Conservation (phyloP, 257 asterid species). For the Plectranthus barbatus region DNA sequence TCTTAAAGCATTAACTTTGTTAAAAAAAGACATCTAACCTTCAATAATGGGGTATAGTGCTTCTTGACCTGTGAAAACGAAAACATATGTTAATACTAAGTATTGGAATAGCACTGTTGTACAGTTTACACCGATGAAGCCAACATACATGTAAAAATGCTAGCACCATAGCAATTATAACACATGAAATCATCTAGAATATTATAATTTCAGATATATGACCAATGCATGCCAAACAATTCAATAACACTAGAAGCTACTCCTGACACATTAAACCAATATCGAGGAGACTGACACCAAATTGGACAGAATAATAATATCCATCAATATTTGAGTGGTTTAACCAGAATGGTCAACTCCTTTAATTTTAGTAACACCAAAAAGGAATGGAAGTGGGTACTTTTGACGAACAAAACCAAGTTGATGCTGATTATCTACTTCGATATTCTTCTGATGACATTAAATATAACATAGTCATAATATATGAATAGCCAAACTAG, state of each 20-base stretch:
- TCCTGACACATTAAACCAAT: neutral
- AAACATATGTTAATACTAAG: conserved; percentile 6
- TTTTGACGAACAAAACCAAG: neutral
- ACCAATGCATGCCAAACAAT: neutral
- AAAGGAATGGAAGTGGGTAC: neutral
- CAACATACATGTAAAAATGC: neutral
- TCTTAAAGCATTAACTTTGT: neutral
- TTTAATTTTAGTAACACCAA: conserved; percentile 3
- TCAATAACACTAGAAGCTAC: neutral
- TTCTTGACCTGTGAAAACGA: conserved; percentile 62
- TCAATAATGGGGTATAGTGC: conserved; percentile 71
- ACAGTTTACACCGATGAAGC: neutral
- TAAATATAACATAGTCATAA: too few species aligned
- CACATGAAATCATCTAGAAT: neutral
- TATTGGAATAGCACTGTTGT: neutral
- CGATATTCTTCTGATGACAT: neutral
- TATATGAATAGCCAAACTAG: neutral
- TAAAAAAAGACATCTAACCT: conserved; percentile 41
- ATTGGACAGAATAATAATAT: neutral
- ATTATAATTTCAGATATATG: neutral
- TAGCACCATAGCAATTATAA: neutral
- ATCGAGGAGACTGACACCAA: neutral
- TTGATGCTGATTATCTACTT: neutral
- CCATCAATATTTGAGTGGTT: too few species aligned
- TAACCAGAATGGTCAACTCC: too few species aligned